Evolutionary conservation across 1,139 yeast species (phyloP), one percentile per base, ranked within the genome.

Genomic region (Pneumocystis oryctolagi): DNA sequence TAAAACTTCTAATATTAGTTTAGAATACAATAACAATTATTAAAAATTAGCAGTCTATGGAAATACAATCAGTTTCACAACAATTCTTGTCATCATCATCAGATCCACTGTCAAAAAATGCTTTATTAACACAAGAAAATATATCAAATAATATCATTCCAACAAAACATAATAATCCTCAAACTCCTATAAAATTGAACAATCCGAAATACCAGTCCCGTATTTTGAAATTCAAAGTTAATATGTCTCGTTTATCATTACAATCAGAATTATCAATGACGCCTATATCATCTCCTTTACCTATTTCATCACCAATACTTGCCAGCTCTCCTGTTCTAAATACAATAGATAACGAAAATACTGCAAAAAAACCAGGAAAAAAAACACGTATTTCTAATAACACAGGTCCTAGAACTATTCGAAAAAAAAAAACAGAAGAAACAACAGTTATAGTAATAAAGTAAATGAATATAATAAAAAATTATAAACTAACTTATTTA

Each of bases 381-480:
- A 47, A 47, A 47, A n/a, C 55, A 9, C 55, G 55, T 25, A 4
- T 47, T 12, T 25, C 31, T 25, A 47, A 12, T 25, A 47, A 47
- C 30, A 47, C 31, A 25, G 55, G 55, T 9, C 31, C 55, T 47
- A 47, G 14, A 47, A 12, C 31, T 47, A 25, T 47, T 47, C 55
- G 55, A 47, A 47, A 14, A 47, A 47, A n/a, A 47, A 47, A 47
- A 47, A 8, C 55, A 47, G 55, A 47, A 47, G 55, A 25, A 47
- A 12, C 55, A 47, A 47, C 55, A 47, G 55, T 47, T 47, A 47
- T 47, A 47, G 55, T 47, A 47, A 47, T 47, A 47, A 47, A 47
- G 55, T 47, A 47, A 47, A 25, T 25, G 25, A 25, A 47, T 20
- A 47, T 47, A 25, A 47, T 5, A 47, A 25, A 47, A 12, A 12